Percentiles rank a stretch among this genome's conserved stretches.
Evolutionary conservation across 78 protist species (phyloP).

Genomic region (Mantamonas sphyraenae): DNA sequence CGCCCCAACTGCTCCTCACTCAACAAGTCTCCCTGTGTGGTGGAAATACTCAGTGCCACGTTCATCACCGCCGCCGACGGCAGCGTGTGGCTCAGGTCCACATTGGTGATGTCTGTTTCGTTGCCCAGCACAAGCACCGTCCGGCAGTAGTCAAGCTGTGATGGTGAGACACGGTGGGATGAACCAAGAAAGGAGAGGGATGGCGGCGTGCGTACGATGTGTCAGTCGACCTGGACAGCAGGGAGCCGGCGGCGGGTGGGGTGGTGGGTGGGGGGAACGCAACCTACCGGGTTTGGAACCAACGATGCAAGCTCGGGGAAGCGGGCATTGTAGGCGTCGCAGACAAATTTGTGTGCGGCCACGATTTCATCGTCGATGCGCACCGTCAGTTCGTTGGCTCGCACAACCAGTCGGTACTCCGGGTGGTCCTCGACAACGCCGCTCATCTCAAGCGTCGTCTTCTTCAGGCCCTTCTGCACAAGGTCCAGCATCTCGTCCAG

Average conservation of each 20-base stretch:
- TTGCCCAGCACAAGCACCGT: constrained; percentile 3
- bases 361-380: constrained; percentile 61
- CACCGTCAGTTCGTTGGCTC: constrained; percentile 43
- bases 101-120: constrained; percentile 12
- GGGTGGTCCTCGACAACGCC: not conserved
- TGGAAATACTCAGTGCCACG: constrained; percentile 17
- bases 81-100: constrained; percentile 11
- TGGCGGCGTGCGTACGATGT: no score
- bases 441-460: no score
- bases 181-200: no score
- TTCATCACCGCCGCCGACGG: constrained; percentile 28
- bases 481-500: no score
- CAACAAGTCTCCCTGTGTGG: constrained; percentile 16
- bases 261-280: no score
- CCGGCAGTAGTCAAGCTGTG: not conserved
- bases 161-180: no score
- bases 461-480: no score
- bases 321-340: constrained; percentile 49
- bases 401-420: constrained; percentile 50
- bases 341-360: constrained; percentile 36
- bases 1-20: constrained; percentile 4
- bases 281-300: constrained; percentile 52
- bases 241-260: no score
- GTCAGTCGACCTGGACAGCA: no score
- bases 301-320: constrained; percentile 67